Conservation (phyloP, 495 filamentous ascomycete species). For the Penicillium cataractarum region DNA sequence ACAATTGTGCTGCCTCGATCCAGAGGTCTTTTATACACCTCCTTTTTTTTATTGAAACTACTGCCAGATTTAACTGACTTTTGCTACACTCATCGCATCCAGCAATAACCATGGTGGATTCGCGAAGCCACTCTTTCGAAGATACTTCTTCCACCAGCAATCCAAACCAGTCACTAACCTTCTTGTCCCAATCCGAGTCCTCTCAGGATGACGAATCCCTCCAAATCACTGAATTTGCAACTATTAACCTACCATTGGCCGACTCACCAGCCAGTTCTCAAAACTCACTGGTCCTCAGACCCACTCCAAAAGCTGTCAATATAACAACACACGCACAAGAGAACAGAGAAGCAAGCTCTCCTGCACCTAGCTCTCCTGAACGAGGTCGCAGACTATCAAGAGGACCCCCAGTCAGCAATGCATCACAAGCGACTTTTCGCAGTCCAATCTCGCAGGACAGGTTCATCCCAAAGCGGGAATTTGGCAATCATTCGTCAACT, state of each 20-base stretch:
- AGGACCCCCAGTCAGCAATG: background rate
- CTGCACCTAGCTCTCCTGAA: conserved; percentile 5
- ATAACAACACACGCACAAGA: conserved; percentile 14
- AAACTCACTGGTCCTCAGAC: conserved; percentile 14
- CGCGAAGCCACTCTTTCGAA: conserved; percentile 33
- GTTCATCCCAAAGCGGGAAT: conserved; percentile 65
- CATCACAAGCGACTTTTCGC: conserved; percentile 13
- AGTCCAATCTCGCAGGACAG: conserved; percentile 58
- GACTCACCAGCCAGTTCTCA: conserved; percentile 21
- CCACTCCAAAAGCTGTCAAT: background rate
- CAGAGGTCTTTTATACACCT: conserved; percentile 19
- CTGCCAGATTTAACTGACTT: background rate
- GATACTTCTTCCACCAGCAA: conserved; percentile 20
- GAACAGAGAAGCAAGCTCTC: conserved; percentile 7
- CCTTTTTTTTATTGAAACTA: conserved; percentile 20
- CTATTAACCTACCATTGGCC: conserved; percentile 22
- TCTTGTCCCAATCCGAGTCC: conserved; percentile 21
- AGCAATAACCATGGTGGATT: conserved; percentile 28
- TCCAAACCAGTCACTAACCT: conserved; percentile 15
- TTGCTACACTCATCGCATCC: background rate
- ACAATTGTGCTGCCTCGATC: background rate
- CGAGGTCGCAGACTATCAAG: conserved; percentile 26
- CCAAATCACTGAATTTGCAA: conserved; percentile 28
- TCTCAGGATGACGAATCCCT: conserved; percentile 9
- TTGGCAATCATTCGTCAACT: conserved; percentile 48